Base-by-base conservation (phyloP, 2,329 filamentous ascomycete species). In the Aspergillus cejpii region DNA sequence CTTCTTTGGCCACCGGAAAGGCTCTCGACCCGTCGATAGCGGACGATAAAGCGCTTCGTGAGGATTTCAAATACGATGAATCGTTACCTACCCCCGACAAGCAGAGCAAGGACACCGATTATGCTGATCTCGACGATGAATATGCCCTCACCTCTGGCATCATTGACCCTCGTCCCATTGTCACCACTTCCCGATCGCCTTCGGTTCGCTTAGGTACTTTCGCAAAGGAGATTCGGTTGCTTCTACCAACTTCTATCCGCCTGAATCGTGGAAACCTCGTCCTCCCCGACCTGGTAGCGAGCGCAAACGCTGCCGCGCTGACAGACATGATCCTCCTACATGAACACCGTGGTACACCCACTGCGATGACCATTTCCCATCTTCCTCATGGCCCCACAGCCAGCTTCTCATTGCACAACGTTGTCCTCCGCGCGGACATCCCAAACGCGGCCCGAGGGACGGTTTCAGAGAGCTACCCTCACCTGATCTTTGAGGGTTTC, bases 401-500 rank as follows among this genome's bases (percentile, higher is more conserved):
- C 23, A 89, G 85, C 7, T 95, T 95, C 68, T 89, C 84, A 4
- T 74, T 96, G 14, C 87, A 94, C 66, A 97, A 98, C 54, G 91
- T 97, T 3, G 84, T 96, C 7, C 74, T 98, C 40, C 82, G 92
- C 36, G 87, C 90, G 48, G 92, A 98, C 63, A 94, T 98, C 15
- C 91, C 92, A 1, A 89, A 92, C 52, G 81, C 84, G 33, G 80
- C 88, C 6, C 79, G 86, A 46, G 92, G 92, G 38, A 95, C 89
- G 1, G 88, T 96, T 38, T 87, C 82, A 50, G 92, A 98, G 69
- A 84, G 82, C 28, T 98, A 96, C 58, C 92, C 92, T 0, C 91
- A 97, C 61, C 74, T 98, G 2, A 87, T 98, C 51, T 97, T 98
- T 58, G 92, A 98, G 60, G 89, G 89, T 2, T 97, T 98, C 69